Conservation (phyloP, 2,329 filamentous ascomycete species). For the Teratosphaeria destructans region DNA sequence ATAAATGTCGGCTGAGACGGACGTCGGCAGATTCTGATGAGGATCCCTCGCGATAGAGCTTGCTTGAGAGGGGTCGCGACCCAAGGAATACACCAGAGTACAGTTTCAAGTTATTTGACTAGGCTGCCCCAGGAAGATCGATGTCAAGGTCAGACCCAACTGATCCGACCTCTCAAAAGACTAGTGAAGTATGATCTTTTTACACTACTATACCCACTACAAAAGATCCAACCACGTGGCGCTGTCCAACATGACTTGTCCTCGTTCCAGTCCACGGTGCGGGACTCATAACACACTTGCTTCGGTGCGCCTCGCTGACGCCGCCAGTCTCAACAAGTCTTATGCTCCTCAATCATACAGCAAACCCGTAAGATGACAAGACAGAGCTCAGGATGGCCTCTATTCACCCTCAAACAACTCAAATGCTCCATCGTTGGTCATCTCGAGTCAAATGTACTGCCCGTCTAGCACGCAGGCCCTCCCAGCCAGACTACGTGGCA, state of each 20-base stretch:
- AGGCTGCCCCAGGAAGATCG: background rate
- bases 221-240: background rate
- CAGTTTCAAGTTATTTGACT: background rate
- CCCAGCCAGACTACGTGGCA: background rate
- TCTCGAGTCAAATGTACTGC: background rate
- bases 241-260: background rate
- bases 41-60: background rate
- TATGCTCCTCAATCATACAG: background rate
- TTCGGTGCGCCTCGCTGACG: background rate
- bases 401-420: background rate
- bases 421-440: background rate
- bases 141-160: background rate
- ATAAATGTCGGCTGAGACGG: background rate
- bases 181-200: too few species aligned
- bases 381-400: background rate
- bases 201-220: too few species aligned
- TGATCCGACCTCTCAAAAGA: too few species aligned
- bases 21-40: background rate
- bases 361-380: background rate
- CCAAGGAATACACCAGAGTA: too few species aligned
- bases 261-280: background rate
- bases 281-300: background rate
- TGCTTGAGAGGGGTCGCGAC: too few species aligned
- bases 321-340: background rate
- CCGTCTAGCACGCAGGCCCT: background rate